These are phyloP conservation scores for Lasiosphaeria ovina DNA, from an alignment of 495 filamentous ascomycete species.

Conservation along the genomic window DNA sequence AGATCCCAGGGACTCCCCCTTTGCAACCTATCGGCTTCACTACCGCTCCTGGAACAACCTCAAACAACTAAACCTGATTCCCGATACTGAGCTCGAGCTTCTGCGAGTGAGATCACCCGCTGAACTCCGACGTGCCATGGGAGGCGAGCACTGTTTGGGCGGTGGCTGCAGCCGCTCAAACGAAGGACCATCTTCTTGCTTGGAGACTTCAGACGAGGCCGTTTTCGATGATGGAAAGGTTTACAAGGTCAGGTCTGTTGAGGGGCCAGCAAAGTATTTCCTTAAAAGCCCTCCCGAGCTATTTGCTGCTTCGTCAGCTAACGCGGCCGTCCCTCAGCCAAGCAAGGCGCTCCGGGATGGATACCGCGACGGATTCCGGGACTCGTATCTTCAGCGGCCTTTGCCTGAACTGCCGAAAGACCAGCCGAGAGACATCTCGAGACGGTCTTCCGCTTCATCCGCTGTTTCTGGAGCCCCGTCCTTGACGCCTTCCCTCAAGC, in stretches of 20 bases:
- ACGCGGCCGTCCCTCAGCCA: conserved; percentile 17
- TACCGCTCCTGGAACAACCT: conserved; percentile 48
- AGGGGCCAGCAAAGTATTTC: conserved; percentile 2
- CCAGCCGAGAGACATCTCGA: conserved; percentile 5
- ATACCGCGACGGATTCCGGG: conserved; percentile 20
- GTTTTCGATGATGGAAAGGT: conserved; percentile 14
- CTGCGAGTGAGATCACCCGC: conserved; percentile 4
- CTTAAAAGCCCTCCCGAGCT: conserved; percentile 33
- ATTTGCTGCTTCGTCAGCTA: conserved; percentile 11
- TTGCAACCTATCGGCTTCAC: conserved; percentile 47
- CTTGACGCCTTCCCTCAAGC: conserved; percentile 41
- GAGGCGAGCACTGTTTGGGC: no score
- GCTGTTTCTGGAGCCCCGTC: conserved; percentile 28
- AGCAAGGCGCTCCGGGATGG: conserved; percentile 24
- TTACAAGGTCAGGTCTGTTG: background rate
- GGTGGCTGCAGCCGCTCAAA: background rate
- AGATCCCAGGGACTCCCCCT: conserved; percentile 48
- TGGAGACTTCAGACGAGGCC: conserved; percentile 15
- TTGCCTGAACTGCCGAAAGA: conserved; percentile 40
- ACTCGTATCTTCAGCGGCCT: conserved; percentile 39
- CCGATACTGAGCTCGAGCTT: conserved; percentile 18
- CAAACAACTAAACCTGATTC: conserved; percentile 40
- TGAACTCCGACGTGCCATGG: no score
- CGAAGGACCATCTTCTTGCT: background rate
- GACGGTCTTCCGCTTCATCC: conserved; percentile 23